Evolutionary conservation across 345 rosid genomes (phyloP).

Genomic region (Garcia nutans): DNA sequence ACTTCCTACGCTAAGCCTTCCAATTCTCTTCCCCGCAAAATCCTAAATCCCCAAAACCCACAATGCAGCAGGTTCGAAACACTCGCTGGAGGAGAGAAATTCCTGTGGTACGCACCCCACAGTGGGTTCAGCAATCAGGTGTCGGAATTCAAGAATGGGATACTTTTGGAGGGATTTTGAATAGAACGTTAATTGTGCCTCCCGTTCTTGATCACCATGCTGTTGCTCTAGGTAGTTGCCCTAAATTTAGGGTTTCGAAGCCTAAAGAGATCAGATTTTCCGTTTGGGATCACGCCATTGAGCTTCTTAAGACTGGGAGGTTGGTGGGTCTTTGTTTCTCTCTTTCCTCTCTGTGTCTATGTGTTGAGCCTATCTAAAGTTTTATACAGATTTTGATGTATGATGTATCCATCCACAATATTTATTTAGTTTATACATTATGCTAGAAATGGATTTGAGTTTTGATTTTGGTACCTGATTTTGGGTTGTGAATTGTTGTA

Average conservation of each 20-base stretch:
- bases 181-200: conserved; percentile 79
- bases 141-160: conserved; percentile 79
- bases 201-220: conserved; percentile 95
- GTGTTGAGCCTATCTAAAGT: background rate
- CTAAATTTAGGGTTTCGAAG: conserved; percentile 75
- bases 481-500: background rate
- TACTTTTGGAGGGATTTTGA: conserved; percentile 68
- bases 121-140: conserved; percentile 98
- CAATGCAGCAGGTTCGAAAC: conserved; percentile 34
- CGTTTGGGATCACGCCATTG: conserved; percentile 67
- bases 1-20: conserved; percentile 44
- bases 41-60: conserved; percentile 38
- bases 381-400: background rate
- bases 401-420: background rate
- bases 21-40: conserved; percentile 38
- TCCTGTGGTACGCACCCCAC: conserved; percentile 81
- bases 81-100: conserved; percentile 36
- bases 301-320: conserved; percentile 66
- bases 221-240: conserved; percentile 90
- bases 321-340: conserved; percentile 21
- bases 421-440: background rate
- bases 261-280: conserved; percentile 56
- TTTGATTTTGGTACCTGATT: background rate
- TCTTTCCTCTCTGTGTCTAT: background rate
- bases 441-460: too few species aligned